Percentiles rank a stretch among this genome's conserved stretches.
These are phyloP conservation scores for Penicillium lividum DNA, from an alignment of 495 filamentous ascomycete species.

Conservation along the genomic window DNA sequence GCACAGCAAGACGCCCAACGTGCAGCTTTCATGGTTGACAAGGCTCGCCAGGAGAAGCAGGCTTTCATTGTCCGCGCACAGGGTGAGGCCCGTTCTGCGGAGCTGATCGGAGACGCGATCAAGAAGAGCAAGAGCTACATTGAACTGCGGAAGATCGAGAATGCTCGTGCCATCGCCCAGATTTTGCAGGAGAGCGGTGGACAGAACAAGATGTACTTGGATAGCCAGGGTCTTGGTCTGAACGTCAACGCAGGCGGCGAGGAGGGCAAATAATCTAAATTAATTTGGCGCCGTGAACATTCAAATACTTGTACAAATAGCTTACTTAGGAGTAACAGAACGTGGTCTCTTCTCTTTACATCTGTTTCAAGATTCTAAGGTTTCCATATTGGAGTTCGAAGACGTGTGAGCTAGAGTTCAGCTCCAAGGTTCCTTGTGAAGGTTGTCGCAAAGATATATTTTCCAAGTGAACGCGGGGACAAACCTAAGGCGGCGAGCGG, in stretches of 20 bases:
- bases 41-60: constrained; percentile 98
- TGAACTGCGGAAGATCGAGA: constrained; percentile 96
- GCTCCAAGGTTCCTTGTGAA: no score
- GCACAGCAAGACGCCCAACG: constrained; percentile 98
- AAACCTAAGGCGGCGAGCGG: constrained; percentile 34
- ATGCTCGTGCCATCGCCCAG: constrained; percentile 80
- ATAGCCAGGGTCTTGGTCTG: constrained; percentile 83
- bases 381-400: not conserved
- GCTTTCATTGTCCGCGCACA: constrained; percentile 97
- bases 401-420: not conserved
- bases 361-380: not conserved
- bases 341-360: constrained; percentile 45
- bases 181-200: constrained; percentile 83
- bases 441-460: constrained; percentile 17
- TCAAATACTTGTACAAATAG: constrained; percentile 47
- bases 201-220: constrained; percentile 92
- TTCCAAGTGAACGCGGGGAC: constrained; percentile 26
- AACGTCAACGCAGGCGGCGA: constrained; percentile 68
- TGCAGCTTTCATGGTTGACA: constrained; percentile 97
- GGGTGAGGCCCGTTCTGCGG: constrained; percentile 97
- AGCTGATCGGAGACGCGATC: constrained; percentile 98
- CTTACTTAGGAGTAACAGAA: constrained; percentile 38
- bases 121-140: constrained; percentile 98
- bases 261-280: constrained; percentile 38
- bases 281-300: constrained; percentile 29